A percentile compares a stretch with the other conserved stretches of the same genome.
Evolutionary conservation across 805 yeast genomes (phyloP).

Genomic region (Dipodascus geniculatus): DNA sequence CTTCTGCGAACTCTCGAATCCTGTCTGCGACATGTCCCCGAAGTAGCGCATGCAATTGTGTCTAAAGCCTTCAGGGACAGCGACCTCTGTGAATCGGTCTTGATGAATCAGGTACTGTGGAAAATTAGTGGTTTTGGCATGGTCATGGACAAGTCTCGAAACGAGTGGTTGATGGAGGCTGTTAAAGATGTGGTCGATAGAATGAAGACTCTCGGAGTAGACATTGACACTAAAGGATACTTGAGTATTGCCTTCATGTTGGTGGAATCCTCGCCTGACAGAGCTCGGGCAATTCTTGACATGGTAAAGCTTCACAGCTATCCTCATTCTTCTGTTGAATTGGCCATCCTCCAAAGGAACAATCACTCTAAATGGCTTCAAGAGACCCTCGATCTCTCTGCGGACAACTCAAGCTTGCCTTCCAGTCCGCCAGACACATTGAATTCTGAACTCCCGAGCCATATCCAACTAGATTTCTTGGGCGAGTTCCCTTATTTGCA

Average conservation of each 20-base stretch:
- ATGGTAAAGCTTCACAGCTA: constrained; percentile 12
- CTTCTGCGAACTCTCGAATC: background rate
- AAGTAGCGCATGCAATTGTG: background rate
- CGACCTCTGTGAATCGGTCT: constrained; percentile 2
- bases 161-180: constrained; percentile 15
- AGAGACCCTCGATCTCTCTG: background rate
- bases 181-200: constrained; percentile 16
- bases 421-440: background rate
- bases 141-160: constrained; percentile 13
- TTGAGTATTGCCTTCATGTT: constrained; percentile 19
- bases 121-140: constrained; percentile 19
- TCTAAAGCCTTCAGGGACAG: constrained; percentile 3
- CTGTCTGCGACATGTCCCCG: background rate
- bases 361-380: background rate
- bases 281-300: constrained; percentile 8
- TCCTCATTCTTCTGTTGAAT: constrained; percentile 12
- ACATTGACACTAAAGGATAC: constrained; percentile 22
- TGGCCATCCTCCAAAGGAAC: constrained; percentile 4
- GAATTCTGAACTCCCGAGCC: background rate
- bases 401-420: background rate
- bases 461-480: background rate
- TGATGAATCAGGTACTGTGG: constrained; percentile 22
- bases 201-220: constrained; percentile 8
- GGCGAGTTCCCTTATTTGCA: constrained; percentile 14
- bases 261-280: constrained; percentile 6